Evolutionary conservation across 2,329 filamentous ascomycete genomes (phyloP).

Genomic region (Ophidiomyces ophidiicola): DNA sequence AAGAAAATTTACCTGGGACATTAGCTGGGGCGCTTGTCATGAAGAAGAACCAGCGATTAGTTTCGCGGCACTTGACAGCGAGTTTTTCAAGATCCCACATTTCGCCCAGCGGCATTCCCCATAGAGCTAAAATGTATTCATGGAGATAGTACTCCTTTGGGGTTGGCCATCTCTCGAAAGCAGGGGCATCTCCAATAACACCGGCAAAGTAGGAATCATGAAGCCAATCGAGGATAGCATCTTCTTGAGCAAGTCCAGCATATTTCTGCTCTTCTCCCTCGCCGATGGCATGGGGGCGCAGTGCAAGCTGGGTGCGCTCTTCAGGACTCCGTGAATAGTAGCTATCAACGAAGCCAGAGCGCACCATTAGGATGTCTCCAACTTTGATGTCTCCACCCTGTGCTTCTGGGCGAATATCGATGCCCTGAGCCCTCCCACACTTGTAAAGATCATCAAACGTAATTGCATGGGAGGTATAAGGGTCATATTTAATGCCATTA

Average conservation of each 20-base stretch:
- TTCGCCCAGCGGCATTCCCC: conserved; percentile 36
- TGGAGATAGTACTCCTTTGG: conserved; percentile 26
- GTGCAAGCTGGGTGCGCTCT: conserved; percentile 24
- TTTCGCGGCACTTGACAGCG: conserved; percentile 25
- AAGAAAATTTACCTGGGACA: conserved; percentile 26
- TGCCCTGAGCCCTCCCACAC: conserved; percentile 47
- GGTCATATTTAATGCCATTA: conserved; percentile 40
- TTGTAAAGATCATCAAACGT: conserved; percentile 44
- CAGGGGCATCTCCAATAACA: conserved; percentile 50
- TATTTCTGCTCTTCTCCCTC: conserved; percentile 33
- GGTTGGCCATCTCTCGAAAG: conserved; percentile 53
- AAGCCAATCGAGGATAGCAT: conserved; percentile 51
- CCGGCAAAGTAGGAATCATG: conserved; percentile 58
- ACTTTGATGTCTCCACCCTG: conserved; percentile 45
- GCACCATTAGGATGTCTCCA: conserved; percentile 55
- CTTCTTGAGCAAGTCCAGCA: conserved; percentile 42
- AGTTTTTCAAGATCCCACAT: conserved; percentile 36
- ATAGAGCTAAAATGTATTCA: conserved; percentile 33
- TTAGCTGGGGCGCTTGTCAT: conserved; percentile 33
- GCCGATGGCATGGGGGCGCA: conserved; percentile 19
- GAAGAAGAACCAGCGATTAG: conserved; percentile 32
- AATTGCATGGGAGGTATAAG: conserved; percentile 44
- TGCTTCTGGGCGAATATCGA: conserved; percentile 46
- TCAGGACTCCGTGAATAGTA: conserved; percentile 38
- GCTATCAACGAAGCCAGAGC: conserved; percentile 50